Evolutionary conservation across 768 basidiomycete species (phyloP), one percentile per base, ranked within the genome.

Genomic region (Trametes cingulata): DNA sequence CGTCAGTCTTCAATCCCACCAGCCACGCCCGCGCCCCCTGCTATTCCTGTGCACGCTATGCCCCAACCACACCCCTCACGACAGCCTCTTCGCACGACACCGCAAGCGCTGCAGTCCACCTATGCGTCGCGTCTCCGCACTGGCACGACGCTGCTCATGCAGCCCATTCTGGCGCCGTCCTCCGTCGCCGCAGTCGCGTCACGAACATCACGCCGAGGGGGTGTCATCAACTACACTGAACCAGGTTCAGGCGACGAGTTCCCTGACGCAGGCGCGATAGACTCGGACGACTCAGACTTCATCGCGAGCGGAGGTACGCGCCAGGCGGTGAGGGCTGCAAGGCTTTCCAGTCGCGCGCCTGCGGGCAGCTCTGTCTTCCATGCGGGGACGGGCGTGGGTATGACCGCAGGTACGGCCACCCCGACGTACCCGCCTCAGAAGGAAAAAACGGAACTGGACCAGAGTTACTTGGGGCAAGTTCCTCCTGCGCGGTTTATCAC

Each of bases 71-170:
- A 84, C 83, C 54, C 83, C 82, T 6, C 82, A 82, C 3, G 60
- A 14, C 42, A 65, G 8, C 64, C 68, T 0, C 75, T 93, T 29
- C 82, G 87, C 0, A 81, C 87, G 0, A 72, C 74, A 0, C 73
- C 82, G 0, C 96, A 98, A 70, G 95, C 90, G 0, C 75, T 86
- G 14, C 80, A 85, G 56, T 88, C 93, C 0, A 90, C 92, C 2
- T 98, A 97, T 71, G 78, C 94, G 0, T 90, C 95, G 6, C 84
- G 96, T n/a, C 77, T 98, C 52, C 86, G 91, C 24, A 95, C 96
- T 0, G 97, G 97, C 15, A 82, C 89, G 3, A 90, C 93, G 0
- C 84, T 94, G 6, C 85, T 99, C 65, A 82, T 98, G 74, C 97
- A 99, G 69, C 97, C 97, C 19, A 84, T 93, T 66, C 67, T 85